Conservation (phyloP, 2,329 filamentous ascomycete genomes). For the Aspergillus vadensis region DNA sequence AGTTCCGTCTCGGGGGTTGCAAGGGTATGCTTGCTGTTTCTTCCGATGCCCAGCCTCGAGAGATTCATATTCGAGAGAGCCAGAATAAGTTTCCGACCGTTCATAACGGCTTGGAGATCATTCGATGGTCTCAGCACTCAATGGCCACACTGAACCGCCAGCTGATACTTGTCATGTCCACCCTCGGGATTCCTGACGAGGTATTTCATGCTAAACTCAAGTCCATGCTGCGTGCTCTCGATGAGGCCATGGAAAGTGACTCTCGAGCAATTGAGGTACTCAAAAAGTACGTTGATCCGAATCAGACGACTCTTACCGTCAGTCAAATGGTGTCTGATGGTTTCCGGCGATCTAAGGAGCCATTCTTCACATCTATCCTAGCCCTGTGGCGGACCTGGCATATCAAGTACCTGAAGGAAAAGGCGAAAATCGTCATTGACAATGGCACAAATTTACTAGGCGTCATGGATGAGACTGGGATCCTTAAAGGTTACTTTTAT, state of each 20-base stretch:
- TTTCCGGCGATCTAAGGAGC: slow-evolving; percentile 74
- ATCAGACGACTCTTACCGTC: slow-evolving; percentile 73
- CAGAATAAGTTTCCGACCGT: slow-evolving; percentile 81
- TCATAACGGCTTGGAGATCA: slow-evolving; percentile 78
- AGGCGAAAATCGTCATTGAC: slow-evolving; percentile 79
- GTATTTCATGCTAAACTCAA: slow-evolving; percentile 70
- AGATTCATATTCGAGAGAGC: slow-evolving; percentile 78
- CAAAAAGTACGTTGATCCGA: slow-evolving; percentile 77
- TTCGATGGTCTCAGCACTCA: slow-evolving; percentile 75
- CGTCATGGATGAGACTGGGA: slow-evolving; percentile 80
- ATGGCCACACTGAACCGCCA: slow-evolving; percentile 85
- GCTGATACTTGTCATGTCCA: slow-evolving; percentile 80
- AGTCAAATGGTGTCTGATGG: slow-evolving; percentile 76
- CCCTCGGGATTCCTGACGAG: slow-evolving; percentile 68
- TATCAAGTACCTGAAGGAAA: slow-evolving; percentile 87
- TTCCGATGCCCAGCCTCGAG: slow-evolving; percentile 64
- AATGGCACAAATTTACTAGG: slow-evolving; percentile 86
- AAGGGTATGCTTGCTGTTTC: slow-evolving; percentile 86
- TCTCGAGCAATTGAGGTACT: slow-evolving; percentile 67
- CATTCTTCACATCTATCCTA: slow-evolving; percentile 78
- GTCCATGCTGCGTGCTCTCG: slow-evolving; percentile 67
- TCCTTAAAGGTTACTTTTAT: slow-evolving; percentile 70
- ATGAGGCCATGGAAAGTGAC: slow-evolving; percentile 69
- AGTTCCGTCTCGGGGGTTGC: slow-evolving; percentile 88
- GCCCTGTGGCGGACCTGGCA: slow-evolving; percentile 87